Evolutionary conservation across 129 eudicot genomes (phyloP), one percentile per base, ranked within the genome.

Genomic region (Artemisia argyi): DNA sequence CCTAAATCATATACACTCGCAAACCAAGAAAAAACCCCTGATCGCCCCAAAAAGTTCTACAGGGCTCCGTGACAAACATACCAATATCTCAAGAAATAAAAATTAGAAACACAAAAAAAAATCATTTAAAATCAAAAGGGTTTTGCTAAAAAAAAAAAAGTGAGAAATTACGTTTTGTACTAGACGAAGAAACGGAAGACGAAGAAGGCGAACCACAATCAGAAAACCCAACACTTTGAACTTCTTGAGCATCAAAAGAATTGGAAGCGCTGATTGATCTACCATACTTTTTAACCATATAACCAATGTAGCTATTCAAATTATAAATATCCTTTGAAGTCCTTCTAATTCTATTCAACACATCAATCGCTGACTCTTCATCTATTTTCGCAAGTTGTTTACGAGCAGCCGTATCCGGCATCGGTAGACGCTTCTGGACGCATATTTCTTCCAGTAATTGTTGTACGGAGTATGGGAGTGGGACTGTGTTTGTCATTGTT

Each of bases 351-450:
- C 60, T n/a, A 22, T 8, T 66, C 32, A 75, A n/a, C 0, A 75
- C 79, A 15, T 75, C 73, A 1, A 75, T 66, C 3, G 73, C 79
- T 2, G 73, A 66, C n/a, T 44, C 50, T 75, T 66, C 60, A 32
- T 4, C 12, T 66, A 75, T 66, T 2, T 57, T 66, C 4, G 67
- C 47, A 66, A 75, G 79, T 42, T 14, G 6, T 51, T 18, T 66
- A 14, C 73, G 67, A 66, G 73, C 79, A 46, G 61, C 13, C 5
- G 10, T 10, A 61, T 75, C 51, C 6, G 73, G 79, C 44, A 17
- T 20, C 18, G 60, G 73, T 4, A 75, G 79, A 56, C 56, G 51
- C 73, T 75, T 75, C 61, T 75, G 67, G 42, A n/a, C 60, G 26
- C 79, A 66, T 24, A 75, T 75, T 14, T 75, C 73, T 10, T 75